Percentiles rank a stretch among this genome's conserved stretches.
These are phyloP conservation scores for Durusdinium trenchii DNA, from an alignment of 73 alveolate species.

Conservation along the genomic window DNA sequence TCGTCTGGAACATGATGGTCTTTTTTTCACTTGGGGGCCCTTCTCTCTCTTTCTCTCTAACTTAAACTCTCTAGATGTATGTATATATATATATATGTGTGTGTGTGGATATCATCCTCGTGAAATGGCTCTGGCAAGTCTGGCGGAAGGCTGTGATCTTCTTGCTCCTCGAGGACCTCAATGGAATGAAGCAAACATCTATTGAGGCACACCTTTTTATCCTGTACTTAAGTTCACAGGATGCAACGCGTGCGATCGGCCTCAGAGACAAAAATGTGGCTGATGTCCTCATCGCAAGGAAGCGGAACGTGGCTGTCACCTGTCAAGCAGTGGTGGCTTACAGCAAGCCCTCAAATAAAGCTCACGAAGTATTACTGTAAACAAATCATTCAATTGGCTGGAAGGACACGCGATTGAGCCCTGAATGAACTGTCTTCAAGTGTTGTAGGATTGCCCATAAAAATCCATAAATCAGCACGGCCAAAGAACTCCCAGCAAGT, in stretches of 20 bases:
- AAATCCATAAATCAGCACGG: not conserved
- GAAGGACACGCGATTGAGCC: no score
- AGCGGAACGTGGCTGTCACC: conserved; percentile 75
- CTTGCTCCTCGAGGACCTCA: conserved; percentile 91
- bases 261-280: conserved; percentile 85
- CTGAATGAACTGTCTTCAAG: no score
- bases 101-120: no score
- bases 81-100: no score
- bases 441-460: not conserved
- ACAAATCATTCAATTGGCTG: not conserved
- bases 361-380: not conserved
- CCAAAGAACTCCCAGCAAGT: not conserved
- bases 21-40: no score
- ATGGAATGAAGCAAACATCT: not conserved
- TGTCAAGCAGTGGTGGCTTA: no score
- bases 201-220: not conserved
- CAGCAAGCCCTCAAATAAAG: not conserved
- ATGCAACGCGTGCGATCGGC: conserved; percentile 11
- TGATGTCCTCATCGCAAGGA: conserved; percentile 92
- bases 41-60: no score
- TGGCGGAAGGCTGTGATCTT: conserved; percentile 86
- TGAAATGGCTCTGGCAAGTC: conserved; percentile 88
- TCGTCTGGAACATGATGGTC: no score
- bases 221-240: not conserved
- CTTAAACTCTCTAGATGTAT: no score